These are phyloP conservation scores for Cerioporus squamosus DNA, from an alignment of 1,284 basidiomycete genomes.

Conservation along the genomic window DNA sequence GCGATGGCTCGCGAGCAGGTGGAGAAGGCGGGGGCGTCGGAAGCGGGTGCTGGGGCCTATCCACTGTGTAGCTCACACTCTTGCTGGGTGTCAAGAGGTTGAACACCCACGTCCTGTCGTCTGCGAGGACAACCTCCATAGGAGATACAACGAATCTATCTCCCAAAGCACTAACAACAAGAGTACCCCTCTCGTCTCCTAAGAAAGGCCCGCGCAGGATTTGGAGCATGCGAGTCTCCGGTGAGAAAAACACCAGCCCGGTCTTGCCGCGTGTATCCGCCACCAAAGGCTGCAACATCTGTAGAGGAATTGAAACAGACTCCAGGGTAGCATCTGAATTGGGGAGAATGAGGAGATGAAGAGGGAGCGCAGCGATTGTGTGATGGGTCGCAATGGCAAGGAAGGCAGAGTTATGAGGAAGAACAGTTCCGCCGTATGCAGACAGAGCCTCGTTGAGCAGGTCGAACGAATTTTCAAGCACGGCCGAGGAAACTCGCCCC, in stretches of 20 bases:
- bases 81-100: slow-evolving; percentile 2
- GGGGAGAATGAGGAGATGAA: slow-evolving; percentile 17
- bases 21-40: slow-evolving; percentile 31
- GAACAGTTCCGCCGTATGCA: slow-evolving; percentile 8
- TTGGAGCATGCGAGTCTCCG: neutral
- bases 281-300: neutral
- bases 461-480: slow-evolving; percentile 11
- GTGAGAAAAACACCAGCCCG: slow-evolving; percentile 10
- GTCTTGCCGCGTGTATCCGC: neutral
- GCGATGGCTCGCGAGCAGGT: slow-evolving; percentile 4
- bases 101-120: slow-evolving; percentile 1
- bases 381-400: slow-evolving; percentile 3
- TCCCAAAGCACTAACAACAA: no score
- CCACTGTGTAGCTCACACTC: neutral
- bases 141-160: neutral
- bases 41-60: slow-evolving; percentile 6
- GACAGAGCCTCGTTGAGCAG: slow-evolving; percentile 13
- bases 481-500: slow-evolving; percentile 8
- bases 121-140: neutral
- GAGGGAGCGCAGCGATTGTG: neutral
- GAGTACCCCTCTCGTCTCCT: no score
- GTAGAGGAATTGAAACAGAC: neutral
- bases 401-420: slow-evolving; percentile 1
- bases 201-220: no score
- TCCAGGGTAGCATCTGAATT: neutral